Percentiles rank a stretch among this genome's conserved stretches.
phyloP scores from a whole-genome alignment of 176 grass and related monocot species.

The Rhynchospora pubera region DNA sequence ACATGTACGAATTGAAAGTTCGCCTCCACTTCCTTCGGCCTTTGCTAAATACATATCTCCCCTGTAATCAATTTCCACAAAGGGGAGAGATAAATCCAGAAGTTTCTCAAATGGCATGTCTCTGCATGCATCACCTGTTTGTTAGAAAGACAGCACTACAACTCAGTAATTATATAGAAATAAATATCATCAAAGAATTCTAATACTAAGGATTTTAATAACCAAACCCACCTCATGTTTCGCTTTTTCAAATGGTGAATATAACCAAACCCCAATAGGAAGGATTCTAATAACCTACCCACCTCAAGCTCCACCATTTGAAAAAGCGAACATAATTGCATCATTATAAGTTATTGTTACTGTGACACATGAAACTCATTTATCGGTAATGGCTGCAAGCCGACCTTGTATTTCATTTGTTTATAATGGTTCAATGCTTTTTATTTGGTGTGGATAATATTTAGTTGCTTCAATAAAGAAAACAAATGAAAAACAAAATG shows the following conservation, averaged over 20 bases:
- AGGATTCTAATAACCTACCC: neutral
- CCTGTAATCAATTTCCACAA: slow-evolving; percentile 65
- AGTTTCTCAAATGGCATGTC: slow-evolving; percentile 75
- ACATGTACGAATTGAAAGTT: slow-evolving; percentile 59
- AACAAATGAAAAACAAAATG: neutral
- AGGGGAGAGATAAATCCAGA: slow-evolving; percentile 81
- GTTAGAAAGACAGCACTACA: slow-evolving; percentile 23
- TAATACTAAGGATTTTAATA: no score
- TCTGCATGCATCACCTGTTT: slow-evolving; percentile 69
- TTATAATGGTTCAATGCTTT: neutral
- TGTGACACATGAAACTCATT: neutral
- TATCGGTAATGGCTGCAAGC: neutral
- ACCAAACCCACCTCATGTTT: no score
- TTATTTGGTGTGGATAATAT: neutral
- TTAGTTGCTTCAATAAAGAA: neutral
- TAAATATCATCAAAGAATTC: no score
- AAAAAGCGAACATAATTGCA: neutral
- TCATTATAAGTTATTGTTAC: neutral
- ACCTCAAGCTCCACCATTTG: neutral
- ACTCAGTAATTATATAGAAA: slow-evolving; percentile 6
- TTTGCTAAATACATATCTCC: slow-evolving; percentile 79
- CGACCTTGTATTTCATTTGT: neutral
- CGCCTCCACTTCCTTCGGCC: slow-evolving; percentile 63
- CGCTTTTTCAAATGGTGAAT: no score
- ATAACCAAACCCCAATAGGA: neutral